Evolutionary conservation across 225 moss, liverwort and hornwort genomes (phyloP).

Genomic region (Polytrichum formosum): DNA sequence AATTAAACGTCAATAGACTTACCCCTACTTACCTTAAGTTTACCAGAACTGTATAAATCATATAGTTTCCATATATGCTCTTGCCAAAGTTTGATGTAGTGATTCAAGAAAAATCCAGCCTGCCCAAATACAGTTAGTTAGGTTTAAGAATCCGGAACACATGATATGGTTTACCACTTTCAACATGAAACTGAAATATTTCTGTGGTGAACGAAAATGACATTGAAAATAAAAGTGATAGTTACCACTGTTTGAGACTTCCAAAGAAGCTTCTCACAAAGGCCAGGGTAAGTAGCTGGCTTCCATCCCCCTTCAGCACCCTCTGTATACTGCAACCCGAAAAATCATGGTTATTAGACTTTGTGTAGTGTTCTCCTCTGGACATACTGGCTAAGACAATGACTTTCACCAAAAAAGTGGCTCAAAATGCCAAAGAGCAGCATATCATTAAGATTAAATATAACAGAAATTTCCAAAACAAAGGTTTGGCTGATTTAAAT

Average conservation of each 20-base stretch:
- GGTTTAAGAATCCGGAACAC: neutral
- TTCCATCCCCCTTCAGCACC: constrained; percentile 69
- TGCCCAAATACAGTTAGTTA: constrained; percentile 13
- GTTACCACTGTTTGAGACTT: constrained; percentile 92
- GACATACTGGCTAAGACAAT: too few relatives aligned
- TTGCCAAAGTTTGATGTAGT: constrained; percentile 42
- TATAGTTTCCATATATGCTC: constrained; percentile 52
- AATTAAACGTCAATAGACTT: neutral
- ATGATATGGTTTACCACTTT: neutral
- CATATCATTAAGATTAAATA: neutral
- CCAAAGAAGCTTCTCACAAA: constrained; percentile 75
- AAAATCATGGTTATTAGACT: too few relatives aligned
- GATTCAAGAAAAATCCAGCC: constrained; percentile 49
- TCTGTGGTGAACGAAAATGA: too few relatives aligned
- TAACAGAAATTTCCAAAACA: too few relatives aligned
- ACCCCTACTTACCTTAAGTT: constrained; percentile 29
- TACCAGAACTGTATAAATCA: constrained; percentile 37
- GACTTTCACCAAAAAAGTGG: neutral
- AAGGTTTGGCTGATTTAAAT: too few relatives aligned
- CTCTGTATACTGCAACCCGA: constrained; percentile 60
- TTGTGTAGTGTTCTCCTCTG: too few relatives aligned
- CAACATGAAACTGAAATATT: too few relatives aligned
- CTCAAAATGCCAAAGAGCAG: neutral
- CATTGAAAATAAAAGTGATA: neutral
- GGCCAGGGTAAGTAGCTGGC: constrained; percentile 67